Base-by-base conservation (phyloP, 257 asterid genomes). In the Anisodus tanguticus region DNA sequence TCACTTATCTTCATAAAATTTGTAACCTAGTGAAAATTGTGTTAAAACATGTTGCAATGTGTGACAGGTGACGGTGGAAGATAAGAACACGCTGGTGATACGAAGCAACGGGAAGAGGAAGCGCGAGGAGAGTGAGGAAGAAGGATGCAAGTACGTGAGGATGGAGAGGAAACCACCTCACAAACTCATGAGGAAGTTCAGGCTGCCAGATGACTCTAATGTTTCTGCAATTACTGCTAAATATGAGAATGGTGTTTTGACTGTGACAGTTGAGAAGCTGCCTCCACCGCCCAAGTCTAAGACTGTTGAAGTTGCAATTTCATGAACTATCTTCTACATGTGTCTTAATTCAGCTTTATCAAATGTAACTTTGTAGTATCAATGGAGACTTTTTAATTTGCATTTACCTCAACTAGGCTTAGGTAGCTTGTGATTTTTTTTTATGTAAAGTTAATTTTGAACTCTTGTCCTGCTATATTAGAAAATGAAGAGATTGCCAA, bases 31-130 rank as follows among this genome's bases (percentile, higher is more conserved):
- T 17, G 5, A 37, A 9, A 51, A 11, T 26, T 47, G 67, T 13
- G 49, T 26, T 3, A 4, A 47, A 3, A 15, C 13, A 60, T 22
- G 41, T 41, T 39, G 57, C 15, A 43, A 41, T 51, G 13, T 54
- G 6, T 71, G 3, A 62, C 89, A 93, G 98, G 97, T 93, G 84
- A 89, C 91, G 2, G 91, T 92, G 9, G 98, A 93, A 85, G 97
- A 91, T 16, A 96, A 88, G 71, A 91, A 90, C 78, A 91, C 89
- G 22, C 70, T 95, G 64, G 97, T 92, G 87, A 87, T 95, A 16
- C 83, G 86, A 87, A 95, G 97, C 91, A 91, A 86, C 3, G 97
- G 94, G 83, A 95, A 95, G 91, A 95, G 98, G 87, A 93, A 94
- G 89, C 89, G 95, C 1, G 98, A 93, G 69, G 97, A 91, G 4